Evolutionary conservation across 2,329 filamentous ascomycete genomes (phyloP).

Genomic region (Pestalotiopsis sp.): DNA sequence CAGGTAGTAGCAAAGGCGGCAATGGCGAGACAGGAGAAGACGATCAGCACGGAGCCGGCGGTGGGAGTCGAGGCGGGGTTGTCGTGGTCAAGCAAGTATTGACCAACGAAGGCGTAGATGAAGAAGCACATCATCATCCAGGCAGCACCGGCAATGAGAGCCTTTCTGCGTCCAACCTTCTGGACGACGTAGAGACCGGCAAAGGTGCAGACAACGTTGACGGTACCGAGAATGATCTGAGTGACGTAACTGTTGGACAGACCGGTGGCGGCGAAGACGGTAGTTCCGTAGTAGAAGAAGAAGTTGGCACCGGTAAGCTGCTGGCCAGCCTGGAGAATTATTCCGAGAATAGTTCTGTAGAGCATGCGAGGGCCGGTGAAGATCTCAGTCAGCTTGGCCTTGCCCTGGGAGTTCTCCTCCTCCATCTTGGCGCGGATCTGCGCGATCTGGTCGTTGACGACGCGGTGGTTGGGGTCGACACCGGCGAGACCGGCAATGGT

Average conservation of each 20-base stretch:
- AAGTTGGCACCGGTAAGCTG: conserved; percentile 72
- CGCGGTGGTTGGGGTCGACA: conserved; percentile 37
- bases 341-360: conserved; percentile 65
- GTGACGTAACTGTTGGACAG: conserved; percentile 67
- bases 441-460: conserved; percentile 49
- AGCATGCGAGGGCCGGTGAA: conserved; percentile 70
- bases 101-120: conserved; percentile 52
- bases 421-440: conserved; percentile 55
- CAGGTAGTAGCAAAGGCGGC: conserved; percentile 69
- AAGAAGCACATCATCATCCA: conserved; percentile 61
- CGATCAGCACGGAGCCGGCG: conserved; percentile 63
- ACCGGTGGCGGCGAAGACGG: conserved; percentile 68
- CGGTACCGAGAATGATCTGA: conserved; percentile 67
- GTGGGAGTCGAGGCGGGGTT: conserved; percentile 47
- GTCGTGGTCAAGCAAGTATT: conserved; percentile 43
- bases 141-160: conserved; percentile 63
- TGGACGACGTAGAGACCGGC: conserved; percentile 67
- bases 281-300: conserved; percentile 69
- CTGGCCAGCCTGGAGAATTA: conserved; percentile 66
- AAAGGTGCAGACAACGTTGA: conserved; percentile 70
- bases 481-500: conserved; percentile 51
- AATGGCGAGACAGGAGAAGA: conserved; percentile 72
- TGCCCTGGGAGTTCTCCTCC: conserved; percentile 46
- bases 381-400: conserved; percentile 59
- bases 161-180: conserved; percentile 64